phyloP scores from a whole-genome alignment of 495 filamentous ascomycete species.

The Podospora comata region DNA sequence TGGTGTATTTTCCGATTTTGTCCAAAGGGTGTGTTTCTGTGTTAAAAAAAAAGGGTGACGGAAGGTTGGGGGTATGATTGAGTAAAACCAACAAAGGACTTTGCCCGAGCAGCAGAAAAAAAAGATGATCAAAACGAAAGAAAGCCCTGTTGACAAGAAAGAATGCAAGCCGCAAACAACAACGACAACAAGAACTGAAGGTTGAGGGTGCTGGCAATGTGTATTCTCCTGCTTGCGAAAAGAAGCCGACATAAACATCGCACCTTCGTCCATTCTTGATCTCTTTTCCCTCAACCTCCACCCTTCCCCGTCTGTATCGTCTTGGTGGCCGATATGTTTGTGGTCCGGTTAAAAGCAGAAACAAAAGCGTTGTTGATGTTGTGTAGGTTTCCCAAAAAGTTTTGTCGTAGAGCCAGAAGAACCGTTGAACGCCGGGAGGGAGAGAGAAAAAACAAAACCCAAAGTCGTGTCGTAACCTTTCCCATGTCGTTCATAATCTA shows the following conservation, averaged over 20 bases:
- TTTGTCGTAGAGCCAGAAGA: not conserved
- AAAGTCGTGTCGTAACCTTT: not conserved
- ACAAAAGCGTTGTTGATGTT: not conserved
- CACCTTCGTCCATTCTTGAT: not conserved
- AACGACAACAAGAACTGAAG: not conserved
- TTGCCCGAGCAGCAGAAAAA: not conserved
- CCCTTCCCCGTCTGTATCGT: not conserved
- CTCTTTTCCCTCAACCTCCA: not conserved
- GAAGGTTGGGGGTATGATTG: constrained; percentile 4
- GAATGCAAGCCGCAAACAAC: not conserved
- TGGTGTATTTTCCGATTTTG: not conserved
- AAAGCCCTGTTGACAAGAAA: not conserved
- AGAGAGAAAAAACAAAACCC: not conserved
- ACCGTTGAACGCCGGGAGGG: not conserved
- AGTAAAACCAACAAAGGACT: not conserved
- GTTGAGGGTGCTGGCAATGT: not conserved
- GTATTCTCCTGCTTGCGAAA: not conserved
- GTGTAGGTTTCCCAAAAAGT: not conserved
- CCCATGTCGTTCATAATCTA: not conserved
- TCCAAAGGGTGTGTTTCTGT: not conserved
- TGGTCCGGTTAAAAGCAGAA: not conserved
- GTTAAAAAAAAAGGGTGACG: not conserved
- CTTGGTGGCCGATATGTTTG: not conserved
- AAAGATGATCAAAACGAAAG: not conserved
- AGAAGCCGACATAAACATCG: not conserved